Conservation (phyloP, 169 alveolate genomes). For the Cryptosporidium andersoni region DNA sequence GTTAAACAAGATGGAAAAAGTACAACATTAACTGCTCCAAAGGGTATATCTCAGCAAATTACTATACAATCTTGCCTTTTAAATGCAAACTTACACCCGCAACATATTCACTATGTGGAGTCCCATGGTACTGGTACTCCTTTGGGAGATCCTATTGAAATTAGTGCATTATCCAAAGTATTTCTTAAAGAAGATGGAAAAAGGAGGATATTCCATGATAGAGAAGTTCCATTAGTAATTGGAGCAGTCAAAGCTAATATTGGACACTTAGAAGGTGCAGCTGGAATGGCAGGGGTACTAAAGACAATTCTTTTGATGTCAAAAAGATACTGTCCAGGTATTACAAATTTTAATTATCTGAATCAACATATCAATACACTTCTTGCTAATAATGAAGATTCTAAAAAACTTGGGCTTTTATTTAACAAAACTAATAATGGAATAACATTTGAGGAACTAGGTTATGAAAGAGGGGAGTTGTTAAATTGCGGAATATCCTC, state of each 20-base stretch:
- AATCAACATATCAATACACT: constrained; percentile 48
- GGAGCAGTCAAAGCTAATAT: constrained; percentile 61
- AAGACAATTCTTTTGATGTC: constrained; percentile 41
- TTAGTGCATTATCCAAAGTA: constrained; percentile 69
- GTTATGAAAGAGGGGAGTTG: constrained; percentile 23
- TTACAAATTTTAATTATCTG: constrained; percentile 7
- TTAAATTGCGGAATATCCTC: constrained; percentile 77
- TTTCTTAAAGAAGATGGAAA: not conserved
- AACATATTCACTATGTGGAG: constrained; percentile 70
- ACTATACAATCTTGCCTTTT: constrained; percentile 32
- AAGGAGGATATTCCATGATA: not conserved
- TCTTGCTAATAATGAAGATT: not conserved
- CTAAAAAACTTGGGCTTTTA: not conserved
- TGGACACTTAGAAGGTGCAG: constrained; percentile 70
- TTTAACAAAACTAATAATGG: constrained; percentile 15
- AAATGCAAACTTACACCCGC: constrained; percentile 29
- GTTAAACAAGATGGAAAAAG: constrained; percentile 70
- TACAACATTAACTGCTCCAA: constrained; percentile 72
- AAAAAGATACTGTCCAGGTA: constrained; percentile 55
- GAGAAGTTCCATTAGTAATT: constrained; percentile 10
- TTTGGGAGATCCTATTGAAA: constrained; percentile 81
- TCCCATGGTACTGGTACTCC: constrained; percentile 84
- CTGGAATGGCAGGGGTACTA: constrained; percentile 46
- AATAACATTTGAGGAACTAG: constrained; percentile 22
- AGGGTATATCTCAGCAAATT: constrained; percentile 50